Percentiles rank a stretch among this genome's conserved stretches.
Evolutionary conservation across 176 grass and related monocot species (phyloP).

Genomic region (Hsuehochloa calcarea): DNA sequence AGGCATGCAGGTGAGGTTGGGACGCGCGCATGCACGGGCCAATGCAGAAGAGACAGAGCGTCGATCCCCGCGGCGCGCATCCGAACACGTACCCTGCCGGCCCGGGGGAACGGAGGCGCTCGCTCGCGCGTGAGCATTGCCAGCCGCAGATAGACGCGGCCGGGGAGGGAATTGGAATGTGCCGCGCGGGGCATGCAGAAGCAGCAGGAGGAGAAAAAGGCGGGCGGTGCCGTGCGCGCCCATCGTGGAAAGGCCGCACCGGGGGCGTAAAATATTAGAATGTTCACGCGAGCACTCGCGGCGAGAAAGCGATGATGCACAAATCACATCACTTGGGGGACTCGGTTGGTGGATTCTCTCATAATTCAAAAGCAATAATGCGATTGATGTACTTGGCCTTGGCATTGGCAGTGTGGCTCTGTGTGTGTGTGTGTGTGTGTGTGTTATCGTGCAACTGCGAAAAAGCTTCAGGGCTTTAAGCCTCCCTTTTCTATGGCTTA

Average conservation of each 20-base stretch:
- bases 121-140: background rate
- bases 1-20: background rate
- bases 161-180: background rate
- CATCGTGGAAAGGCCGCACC: slow-evolving; percentile 38
- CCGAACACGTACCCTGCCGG: background rate
- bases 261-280: slow-evolving; percentile 41
- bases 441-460: background rate
- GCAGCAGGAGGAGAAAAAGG: background rate
- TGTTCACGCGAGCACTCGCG: slow-evolving; percentile 38
- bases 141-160: background rate
- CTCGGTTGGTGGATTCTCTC: slow-evolving; percentile 48
- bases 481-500: background rate
- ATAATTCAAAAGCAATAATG: slow-evolving; percentile 50
- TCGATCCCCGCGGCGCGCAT: background rate
- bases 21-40: slow-evolving; percentile 3
- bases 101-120: background rate
- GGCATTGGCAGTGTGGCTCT: background rate
- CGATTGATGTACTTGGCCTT: slow-evolving; percentile 46
- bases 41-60: slow-evolving; percentile 45
- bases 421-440: background rate
- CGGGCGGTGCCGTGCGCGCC: slow-evolving; percentile 7
- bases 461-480: slow-evolving; percentile 55
- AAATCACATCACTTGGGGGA: background rate
- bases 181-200: background rate
- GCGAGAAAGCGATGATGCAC: background rate